These are phyloP conservation scores for Thelonectria olida DNA, from an alignment of 2,329 filamentous ascomycete species.

Conservation along the genomic window DNA sequence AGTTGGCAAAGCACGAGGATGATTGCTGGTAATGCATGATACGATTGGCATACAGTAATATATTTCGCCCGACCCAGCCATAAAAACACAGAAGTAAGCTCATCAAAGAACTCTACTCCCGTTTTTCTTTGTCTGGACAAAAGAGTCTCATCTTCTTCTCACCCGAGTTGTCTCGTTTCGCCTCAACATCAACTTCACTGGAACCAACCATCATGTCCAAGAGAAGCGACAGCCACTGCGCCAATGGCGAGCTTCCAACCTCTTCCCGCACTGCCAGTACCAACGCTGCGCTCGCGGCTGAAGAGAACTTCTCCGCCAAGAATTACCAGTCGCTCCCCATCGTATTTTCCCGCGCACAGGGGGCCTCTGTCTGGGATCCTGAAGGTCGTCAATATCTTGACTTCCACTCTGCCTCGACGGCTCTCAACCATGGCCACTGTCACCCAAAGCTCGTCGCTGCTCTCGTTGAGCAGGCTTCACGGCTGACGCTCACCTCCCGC, in stretches of 20 bases:
- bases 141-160: not conserved
- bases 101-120: not conserved
- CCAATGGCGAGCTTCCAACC: not conserved
- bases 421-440: not conserved
- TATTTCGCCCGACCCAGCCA: no score
- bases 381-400: constrained; percentile 2
- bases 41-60: not conserved
- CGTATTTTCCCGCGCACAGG: constrained; percentile 3
- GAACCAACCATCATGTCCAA: not conserved
- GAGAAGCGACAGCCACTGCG: not conserved
- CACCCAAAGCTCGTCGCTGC: not conserved
- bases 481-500: not conserved
- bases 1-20: not conserved
- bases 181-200: not conserved
- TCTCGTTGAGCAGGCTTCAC: not conserved
- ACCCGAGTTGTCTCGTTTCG: not conserved
- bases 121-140: not conserved
- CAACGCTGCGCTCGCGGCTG: not conserved
- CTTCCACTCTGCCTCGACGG: not conserved
- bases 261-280: not conserved
- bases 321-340: constrained; percentile 1
- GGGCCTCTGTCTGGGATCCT: not conserved
- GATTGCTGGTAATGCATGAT: not conserved
- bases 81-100: no score
- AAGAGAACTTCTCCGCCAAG: not conserved